Base-by-base conservation (phyloP, 1,139 yeast genomes). In the Yamadazyma epiphylla region DNA sequence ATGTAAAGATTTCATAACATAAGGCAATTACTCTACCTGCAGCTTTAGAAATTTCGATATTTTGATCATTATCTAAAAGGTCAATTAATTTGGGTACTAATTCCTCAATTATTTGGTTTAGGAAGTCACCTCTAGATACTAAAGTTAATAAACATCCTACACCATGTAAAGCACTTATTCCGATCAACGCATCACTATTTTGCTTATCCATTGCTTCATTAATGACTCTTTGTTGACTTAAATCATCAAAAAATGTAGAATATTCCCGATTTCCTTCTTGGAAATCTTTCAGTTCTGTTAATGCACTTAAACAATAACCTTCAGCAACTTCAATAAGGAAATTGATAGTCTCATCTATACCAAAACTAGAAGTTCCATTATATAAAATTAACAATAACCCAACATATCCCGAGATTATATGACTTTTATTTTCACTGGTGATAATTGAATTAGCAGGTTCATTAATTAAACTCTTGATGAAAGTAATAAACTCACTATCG, bases 1-100 rank as follows among this genome's bases (percentile, higher is more conserved):
- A 79, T 24, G 66, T 65, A 46, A 64, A 80, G 11, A 72, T 47
- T 46, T 82, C 88, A 50, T 76, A 80, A 38, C 71, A 64, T 23
- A 82, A 62, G 0, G 82, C 91, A 38, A 79, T 60, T 5, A 79
- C 60, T 49, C 82, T 61, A 20, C 79, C 80, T 8, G 78, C 72
- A 21, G 88, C 75, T 48, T 74, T 55, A 29, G 71, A 43, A 39
- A 64, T 50, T 33, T 73, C 66, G 31, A 60, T 42, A 38, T 51
- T 57, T 20, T 53, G 58, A 22, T 71, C 77, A 40, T 65, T 60
- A 33, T 67, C 73, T 19, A 72, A 51, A 26, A 69, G 54, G 5
- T 63, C 58, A 10, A 69, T 56, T 13, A 69, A 46, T 29, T 67
- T 69, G 5, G 58, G 48, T 19, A 62, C 47, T 34, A 69, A 43